Percentiles rank a stretch among this genome's conserved stretches.
Evolutionary conservation across 106 monocot species (phyloP).

Genomic region (Apostasia ramifera): DNA sequence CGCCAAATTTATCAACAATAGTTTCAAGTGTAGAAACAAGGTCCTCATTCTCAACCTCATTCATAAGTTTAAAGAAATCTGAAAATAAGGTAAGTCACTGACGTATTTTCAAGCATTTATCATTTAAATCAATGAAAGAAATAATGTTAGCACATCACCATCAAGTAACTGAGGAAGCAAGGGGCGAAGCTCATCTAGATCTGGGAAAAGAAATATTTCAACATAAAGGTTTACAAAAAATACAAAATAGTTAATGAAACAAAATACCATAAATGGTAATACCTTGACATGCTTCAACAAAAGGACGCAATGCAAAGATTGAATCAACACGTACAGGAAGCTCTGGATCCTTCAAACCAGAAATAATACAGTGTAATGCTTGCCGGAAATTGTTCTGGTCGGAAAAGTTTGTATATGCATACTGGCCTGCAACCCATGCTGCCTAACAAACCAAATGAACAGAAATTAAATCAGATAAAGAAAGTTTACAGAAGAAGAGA

Average conservation of each 20-base stretch:
- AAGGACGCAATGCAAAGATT: conserved; percentile 93
- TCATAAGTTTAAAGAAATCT: conserved; percentile 99
- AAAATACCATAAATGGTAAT: neutral
- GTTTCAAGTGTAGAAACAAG: conserved; percentile 98
- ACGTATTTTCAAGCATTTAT: neutral
- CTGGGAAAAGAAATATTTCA: conserved; percentile 33
- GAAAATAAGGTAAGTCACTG: neutral
- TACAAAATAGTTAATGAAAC: neutral
- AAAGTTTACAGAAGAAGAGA: neutral
- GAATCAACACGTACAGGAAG: conserved; percentile 99
- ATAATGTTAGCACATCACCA: conserved; percentile 39
- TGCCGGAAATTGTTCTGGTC: conserved; percentile 79
- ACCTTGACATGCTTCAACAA: conserved; percentile 98
- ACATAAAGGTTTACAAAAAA: neutral
- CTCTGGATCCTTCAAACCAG: conserved; percentile 88
- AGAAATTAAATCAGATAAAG: neutral
- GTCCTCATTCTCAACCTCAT: conserved; percentile 97
- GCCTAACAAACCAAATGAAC: conserved; percentile 34
- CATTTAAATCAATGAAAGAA: neutral
- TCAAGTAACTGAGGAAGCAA: conserved; percentile 94
- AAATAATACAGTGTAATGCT: conserved; percentile 73
- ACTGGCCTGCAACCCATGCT: conserved; percentile 98
- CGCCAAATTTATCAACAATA: conserved; percentile 98
- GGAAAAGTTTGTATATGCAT: conserved; percentile 80
- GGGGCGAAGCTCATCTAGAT: conserved; percentile 91